A percentile compares a stretch with the other conserved stretches of the same genome.
Evolutionary conservation across 2,329 filamentous ascomycete genomes (phyloP).

Genomic region (Dactylellina haptotyla): DNA sequence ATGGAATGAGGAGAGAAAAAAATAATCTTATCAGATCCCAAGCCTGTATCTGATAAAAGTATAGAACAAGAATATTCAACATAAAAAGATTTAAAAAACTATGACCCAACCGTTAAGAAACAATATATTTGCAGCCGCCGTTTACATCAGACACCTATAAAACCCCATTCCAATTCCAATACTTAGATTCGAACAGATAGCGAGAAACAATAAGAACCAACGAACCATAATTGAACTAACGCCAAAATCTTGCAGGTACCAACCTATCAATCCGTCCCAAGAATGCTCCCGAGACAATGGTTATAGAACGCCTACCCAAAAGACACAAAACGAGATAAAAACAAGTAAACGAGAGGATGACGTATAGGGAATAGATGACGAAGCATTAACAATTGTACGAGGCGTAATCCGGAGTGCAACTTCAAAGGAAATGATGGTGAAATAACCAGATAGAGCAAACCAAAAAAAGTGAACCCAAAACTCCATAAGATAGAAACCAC

Average conservation of each 20-base stretch:
- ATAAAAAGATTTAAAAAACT: conserved; percentile 44
- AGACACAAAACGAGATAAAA: conserved; percentile 22
- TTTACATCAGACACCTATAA: conserved; percentile 12
- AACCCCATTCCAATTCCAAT: conserved; percentile 3
- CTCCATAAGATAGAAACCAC: neutral
- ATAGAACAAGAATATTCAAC: conserved; percentile 28
- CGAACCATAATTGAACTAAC: conserved; percentile 10
- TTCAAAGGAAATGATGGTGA: too few relatives aligned
- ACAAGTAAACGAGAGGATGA: neutral
- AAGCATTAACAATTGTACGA: too few relatives aligned
- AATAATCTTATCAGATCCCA: too few relatives aligned
- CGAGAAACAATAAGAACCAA: neutral
- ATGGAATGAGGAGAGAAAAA: conserved; percentile 1
- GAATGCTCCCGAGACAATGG: conserved; percentile 18
- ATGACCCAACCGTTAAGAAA: conserved; percentile 10
- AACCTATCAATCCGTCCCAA: conserved; percentile 3
- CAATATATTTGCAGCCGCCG: conserved; percentile 14
- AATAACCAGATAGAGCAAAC: conserved; percentile 49
- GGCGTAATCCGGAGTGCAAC: too few relatives aligned
- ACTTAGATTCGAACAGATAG: neutral
- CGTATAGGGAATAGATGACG: too few relatives aligned
- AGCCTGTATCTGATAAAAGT: conserved; percentile 35
- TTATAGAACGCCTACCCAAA: conserved; percentile 22
- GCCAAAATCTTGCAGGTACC: conserved; percentile 24
- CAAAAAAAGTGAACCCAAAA: conserved; percentile 24